Conservation (phyloP, 129 eudicot genomes). For the Saposhnikovia divaricata region DNA sequence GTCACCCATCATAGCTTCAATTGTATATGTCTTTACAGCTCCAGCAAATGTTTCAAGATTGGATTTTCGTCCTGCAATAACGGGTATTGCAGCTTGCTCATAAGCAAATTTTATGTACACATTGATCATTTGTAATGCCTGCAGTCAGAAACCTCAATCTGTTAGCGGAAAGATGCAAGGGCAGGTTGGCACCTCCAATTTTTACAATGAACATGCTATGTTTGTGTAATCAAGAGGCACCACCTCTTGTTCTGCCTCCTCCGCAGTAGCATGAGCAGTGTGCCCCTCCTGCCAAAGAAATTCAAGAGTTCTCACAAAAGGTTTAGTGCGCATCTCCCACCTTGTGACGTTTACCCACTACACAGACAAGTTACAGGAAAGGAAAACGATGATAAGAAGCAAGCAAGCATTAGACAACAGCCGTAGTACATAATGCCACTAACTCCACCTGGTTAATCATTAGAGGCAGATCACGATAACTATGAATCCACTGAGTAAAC, state of each 20-base stretch:
- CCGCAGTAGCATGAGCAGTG: slow-evolving; percentile 89
- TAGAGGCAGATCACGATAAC: slow-evolving; percentile 96
- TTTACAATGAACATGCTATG: too few relatives aligned
- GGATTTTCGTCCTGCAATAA: slow-evolving; percentile 88
- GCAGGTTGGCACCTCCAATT: too few relatives aligned
- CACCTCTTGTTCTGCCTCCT: slow-evolving; percentile 94
- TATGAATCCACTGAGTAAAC: slow-evolving; percentile 99
- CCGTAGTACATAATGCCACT: neutral
- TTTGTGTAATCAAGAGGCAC: neutral
- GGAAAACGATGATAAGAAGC: neutral
- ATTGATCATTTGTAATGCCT: slow-evolving; percentile 94
- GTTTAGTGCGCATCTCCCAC: slow-evolving; percentile 99
- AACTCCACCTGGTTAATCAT: slow-evolving; percentile 87
- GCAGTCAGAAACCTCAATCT: slow-evolving; percentile 28
- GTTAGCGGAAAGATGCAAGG: slow-evolving; percentile 4
- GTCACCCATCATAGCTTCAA: slow-evolving; percentile 99
- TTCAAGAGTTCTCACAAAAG: slow-evolving; percentile 93
- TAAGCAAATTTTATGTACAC: slow-evolving; percentile 77
- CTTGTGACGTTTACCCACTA: slow-evolving; percentile 99
- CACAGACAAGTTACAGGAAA: slow-evolving; percentile 6
- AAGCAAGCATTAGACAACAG: neutral
- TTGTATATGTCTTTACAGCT: slow-evolving; percentile 83
- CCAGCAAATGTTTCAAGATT: slow-evolving; percentile 97
- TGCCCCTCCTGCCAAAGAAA: slow-evolving; percentile 99
- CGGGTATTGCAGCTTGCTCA: slow-evolving; percentile 97